Percentiles rank a stretch among this genome's conserved stretches.
Evolutionary conservation across 305 asterid genomes (phyloP).

Genomic region (Coffea humblotiana): DNA sequence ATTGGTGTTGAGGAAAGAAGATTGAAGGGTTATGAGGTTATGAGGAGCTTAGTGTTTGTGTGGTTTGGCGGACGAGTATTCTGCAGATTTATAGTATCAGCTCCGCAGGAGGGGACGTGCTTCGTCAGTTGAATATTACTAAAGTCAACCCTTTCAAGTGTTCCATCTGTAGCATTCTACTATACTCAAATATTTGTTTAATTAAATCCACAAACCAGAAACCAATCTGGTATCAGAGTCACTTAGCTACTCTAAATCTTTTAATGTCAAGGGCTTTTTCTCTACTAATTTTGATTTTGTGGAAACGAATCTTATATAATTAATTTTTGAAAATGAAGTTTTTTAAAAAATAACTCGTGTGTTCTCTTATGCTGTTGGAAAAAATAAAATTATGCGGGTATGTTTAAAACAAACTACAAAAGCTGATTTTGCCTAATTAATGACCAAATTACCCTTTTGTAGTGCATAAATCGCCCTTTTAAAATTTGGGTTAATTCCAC

Average conservation of each 20-base stretch:
- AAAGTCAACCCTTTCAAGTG: conserved; percentile 15
- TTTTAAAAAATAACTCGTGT: no score
- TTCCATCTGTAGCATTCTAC: conserved; percentile 3
- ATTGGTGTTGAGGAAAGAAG: conserved; percentile 19
- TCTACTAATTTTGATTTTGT: no score
- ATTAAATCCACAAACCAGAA: neutral
- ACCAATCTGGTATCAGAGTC: conserved; percentile 1
- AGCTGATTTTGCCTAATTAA: no score
- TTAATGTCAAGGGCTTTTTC: no score
- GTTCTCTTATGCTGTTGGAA: no score
- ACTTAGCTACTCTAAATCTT: neutral
- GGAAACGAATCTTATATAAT: neutral
- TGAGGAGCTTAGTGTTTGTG: neutral
- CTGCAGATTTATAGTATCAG: conserved; percentile 15
- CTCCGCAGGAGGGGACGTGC: conserved; percentile 14
- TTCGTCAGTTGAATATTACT: neutral
- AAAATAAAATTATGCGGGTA: no score
- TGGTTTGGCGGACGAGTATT: conserved; percentile 10
- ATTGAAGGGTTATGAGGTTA: conserved; percentile 12
- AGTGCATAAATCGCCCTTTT: no score
- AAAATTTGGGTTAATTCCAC: no score
- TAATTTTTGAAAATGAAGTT: no score
- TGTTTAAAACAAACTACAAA: no score
- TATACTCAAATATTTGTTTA: neutral
- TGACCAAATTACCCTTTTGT: no score